phyloP scores from a whole-genome alignment of 2,329 filamentous ascomycete species.

The Alternaria postmessia region DNA sequence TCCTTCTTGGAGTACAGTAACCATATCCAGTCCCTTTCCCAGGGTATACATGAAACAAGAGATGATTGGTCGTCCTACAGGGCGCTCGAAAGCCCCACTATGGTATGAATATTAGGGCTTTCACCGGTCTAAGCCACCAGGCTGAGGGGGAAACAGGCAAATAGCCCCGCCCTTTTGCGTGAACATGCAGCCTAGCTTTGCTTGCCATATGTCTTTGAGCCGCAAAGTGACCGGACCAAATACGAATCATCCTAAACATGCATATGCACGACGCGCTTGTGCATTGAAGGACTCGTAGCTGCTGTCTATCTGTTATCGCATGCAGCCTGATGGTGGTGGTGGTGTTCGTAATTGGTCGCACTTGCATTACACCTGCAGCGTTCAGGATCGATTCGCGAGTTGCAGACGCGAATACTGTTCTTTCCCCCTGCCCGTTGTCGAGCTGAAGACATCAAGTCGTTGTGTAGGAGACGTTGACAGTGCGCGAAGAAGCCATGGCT shows the following conservation, averaged over 20 bases:
- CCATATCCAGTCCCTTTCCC: constrained; percentile 5
- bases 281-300: constrained; percentile 20
- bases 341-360: constrained; percentile 3
- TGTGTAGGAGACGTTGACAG: background rate
- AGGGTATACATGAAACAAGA: constrained; percentile 11
- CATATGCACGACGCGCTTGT: constrained; percentile 20
- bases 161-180: constrained; percentile 13
- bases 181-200: constrained; percentile 5
- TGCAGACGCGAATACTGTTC: background rate
- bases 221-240: constrained; percentile 31
- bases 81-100: constrained; percentile 24
- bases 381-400: background rate
- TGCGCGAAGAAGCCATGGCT: background rate
- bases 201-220: constrained; percentile 13
- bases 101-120: constrained; percentile 16
- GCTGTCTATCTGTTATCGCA: constrained; percentile 6
- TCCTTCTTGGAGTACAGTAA: constrained; percentile 13
- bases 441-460: background rate
- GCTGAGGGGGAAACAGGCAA: constrained; percentile 23
- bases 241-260: constrained; percentile 10
- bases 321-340: constrained; percentile 17
- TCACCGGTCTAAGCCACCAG: constrained; percentile 36
- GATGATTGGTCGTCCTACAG: constrained; percentile 22
- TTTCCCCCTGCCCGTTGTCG: background rate
- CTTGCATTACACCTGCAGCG: constrained; percentile 7